Evolutionary conservation across 306 rosid species (phyloP), one percentile per base, ranked within the genome.

Genomic region (Cucurbita pepo): DNA sequence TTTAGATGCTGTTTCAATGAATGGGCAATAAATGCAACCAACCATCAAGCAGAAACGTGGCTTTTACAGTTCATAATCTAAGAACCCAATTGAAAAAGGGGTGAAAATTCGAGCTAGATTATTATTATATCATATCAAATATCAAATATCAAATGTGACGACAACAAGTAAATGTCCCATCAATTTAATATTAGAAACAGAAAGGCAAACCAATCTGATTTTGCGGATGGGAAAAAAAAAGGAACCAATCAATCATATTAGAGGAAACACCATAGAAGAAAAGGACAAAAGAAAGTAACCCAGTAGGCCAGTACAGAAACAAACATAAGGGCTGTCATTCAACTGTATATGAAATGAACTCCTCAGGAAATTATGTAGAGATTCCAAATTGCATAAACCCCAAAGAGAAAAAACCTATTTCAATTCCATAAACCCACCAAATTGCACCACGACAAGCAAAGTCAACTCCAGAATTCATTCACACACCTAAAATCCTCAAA

Each of bases 81-180:
- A 19, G 53, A 65, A 65, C 38, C 71, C 54, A 65, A 65, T 44
- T 65, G 11, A 65, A 44, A 21, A 38, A 44, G 10, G 54, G 62
- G 71, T 65, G 71, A 65, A 22, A 44, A 65, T 11, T 11, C 16
- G 47, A 79, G 72, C 77, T 70, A 43, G 69, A 85, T 45, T 63
- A 63, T 62, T 62, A 62, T 63, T 40, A 40, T 40, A 40, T 40
- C 44, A 40, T 40, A 40, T 30, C 34, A 30, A 30, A 30, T 25
- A 62, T n/a, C 70, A 40, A 65, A 78, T 82, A 77, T 83, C 83
- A 89, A 80, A 74, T 73, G 80, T 64, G 73, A 56, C 78, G 83
- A 80, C 86, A 84, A 19, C 50, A 69, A 72, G 82, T 72, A 69
- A 34, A 80, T 83, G 85, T 87, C 89, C 86, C 89, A 85, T 90